These are phyloP conservation scores for Fusarium compactum DNA, from an alignment of 2,329 filamentous ascomycete genomes.

Conservation along the genomic window DNA sequence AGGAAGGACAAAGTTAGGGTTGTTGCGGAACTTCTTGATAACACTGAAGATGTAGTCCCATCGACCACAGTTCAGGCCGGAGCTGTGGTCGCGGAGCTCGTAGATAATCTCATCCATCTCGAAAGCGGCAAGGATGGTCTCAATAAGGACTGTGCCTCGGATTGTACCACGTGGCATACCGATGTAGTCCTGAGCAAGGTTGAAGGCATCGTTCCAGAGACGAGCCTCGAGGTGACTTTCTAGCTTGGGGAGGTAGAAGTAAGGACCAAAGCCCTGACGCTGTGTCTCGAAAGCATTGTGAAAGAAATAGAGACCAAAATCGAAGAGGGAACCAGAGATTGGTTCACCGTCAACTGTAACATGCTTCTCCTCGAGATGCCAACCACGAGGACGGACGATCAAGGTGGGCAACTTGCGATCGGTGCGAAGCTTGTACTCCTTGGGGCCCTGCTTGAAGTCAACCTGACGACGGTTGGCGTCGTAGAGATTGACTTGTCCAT, in stretches of 20 bases:
- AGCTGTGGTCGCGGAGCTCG: slow-evolving; percentile 95
- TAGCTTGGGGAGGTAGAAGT: slow-evolving; percentile 99
- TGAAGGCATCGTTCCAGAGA: slow-evolving; percentile 98
- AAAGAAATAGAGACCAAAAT: slow-evolving; percentile 99
- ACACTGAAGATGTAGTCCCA: slow-evolving; percentile 99
- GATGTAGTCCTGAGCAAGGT: slow-evolving; percentile 92
- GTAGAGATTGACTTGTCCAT: slow-evolving; percentile 97
- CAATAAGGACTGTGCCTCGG: slow-evolving; percentile 93
- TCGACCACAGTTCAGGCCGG: slow-evolving; percentile 96
- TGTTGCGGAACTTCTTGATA: slow-evolving; percentile 99
- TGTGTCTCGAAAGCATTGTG: slow-evolving; percentile 94
- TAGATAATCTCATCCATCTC: slow-evolving; percentile 99
- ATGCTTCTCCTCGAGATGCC: slow-evolving; percentile 99
- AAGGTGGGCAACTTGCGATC: slow-evolving; percentile 88
- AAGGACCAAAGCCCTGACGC: slow-evolving; percentile 86
- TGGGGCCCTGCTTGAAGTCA: slow-evolving; percentile 94
- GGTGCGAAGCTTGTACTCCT: slow-evolving; percentile 97
- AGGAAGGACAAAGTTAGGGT: slow-evolving; percentile 91
- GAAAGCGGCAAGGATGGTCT: slow-evolving; percentile 97
- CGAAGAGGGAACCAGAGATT: slow-evolving; percentile 91
- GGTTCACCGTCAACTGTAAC: slow-evolving; percentile 95
- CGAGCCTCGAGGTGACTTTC: slow-evolving; percentile 97
- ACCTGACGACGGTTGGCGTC: slow-evolving; percentile 94
- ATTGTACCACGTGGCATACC: slow-evolving; percentile 92
- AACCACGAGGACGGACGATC: slow-evolving; percentile 93